Base-by-base conservation (phyloP, 805 yeast species). In the Debaryomyces tyrocola region DNA sequence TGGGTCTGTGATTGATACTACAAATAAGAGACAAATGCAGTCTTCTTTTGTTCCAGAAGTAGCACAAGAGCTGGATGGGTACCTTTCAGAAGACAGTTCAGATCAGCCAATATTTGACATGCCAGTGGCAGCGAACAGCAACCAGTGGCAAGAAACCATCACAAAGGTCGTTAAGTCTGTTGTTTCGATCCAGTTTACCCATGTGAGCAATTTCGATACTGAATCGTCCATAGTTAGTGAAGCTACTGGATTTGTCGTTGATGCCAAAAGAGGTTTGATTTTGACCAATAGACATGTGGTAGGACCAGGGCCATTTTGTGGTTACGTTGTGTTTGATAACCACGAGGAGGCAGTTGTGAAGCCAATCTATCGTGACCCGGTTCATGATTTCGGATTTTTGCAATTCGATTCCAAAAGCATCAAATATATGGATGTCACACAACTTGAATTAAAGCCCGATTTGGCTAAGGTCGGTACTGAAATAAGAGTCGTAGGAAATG, bases 201-300 rank as follows among this genome's bases (percentile, higher is more conserved):
- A 87, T 63, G 89, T 88, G n/a, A 80, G 84, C 3, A 82, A 84
- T 51, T 91, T 91, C 61, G 97, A 91, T 58, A 85, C 94, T 33
- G 97, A 91, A 55, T 67, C 82, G 2, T 85, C 96, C 1, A 65
- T 84, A 37, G 89, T 85, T 21, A 82, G 88, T 44, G 96, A 91
- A 64, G 97, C 97, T n/a, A 89, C 97, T 0, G 97, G 97, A 2
- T 91, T 91, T 64, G 90, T 91, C 5, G 97, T 91, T 9, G 97
- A 91, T 63, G 77, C 92, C 2, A 73, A 78, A 45, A 66, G 81
- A 20, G 97, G 97, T 12, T 80, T 90, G 48, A 90, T 91, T 50
- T 74, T 91, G 62, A 91, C 97, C 9, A 91, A 91, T 68, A 78
- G 97, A 60, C 97, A 91, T 60, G 97, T 91, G 41, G 97, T 90